Percentiles rank a stretch among this genome's conserved stretches.
These are phyloP conservation scores for Drechslera avenae DNA, from an alignment of 2,329 filamentous ascomycete species.

Conservation along the genomic window DNA sequence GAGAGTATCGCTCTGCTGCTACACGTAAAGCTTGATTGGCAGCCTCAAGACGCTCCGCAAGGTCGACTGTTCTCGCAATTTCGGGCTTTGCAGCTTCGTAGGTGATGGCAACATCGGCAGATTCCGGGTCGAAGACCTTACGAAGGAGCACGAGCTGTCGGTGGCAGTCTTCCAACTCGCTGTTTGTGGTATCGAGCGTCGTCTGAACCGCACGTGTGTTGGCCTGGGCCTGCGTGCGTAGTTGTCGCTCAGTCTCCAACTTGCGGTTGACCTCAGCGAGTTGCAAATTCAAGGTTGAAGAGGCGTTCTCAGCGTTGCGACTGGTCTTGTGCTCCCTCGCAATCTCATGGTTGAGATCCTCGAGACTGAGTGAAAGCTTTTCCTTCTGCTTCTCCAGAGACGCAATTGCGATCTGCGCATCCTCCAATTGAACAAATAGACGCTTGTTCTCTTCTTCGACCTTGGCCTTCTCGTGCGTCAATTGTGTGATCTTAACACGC, in stretches of 20 bases:
- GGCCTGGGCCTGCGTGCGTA: constrained; percentile 81
- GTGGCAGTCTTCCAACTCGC: constrained; percentile 80
- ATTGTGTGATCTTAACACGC: constrained; percentile 72
- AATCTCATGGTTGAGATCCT: constrained; percentile 92
- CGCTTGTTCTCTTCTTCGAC: constrained; percentile 82
- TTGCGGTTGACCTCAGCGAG: constrained; percentile 87
- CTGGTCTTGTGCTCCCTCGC: constrained; percentile 87
- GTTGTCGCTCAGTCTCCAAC: constrained; percentile 86
- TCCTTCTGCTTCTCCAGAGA: constrained; percentile 93
- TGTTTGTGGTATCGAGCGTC: constrained; percentile 77
- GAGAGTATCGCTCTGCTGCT: constrained; percentile 77
- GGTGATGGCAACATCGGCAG: constrained; percentile 66
- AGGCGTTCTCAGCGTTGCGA: constrained; percentile 86
- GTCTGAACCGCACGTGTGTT: constrained; percentile 82
- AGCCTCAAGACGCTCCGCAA: constrained; percentile 84
- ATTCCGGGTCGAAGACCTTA: constrained; percentile 82
- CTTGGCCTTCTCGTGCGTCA: constrained; percentile 83
- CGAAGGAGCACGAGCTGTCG: constrained; percentile 81
- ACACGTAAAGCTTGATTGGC: constrained; percentile 87
- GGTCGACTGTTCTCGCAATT: constrained; percentile 69
- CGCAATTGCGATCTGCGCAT: constrained; percentile 80
- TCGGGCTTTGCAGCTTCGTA: constrained; percentile 73
- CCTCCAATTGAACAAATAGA: constrained; percentile 81
- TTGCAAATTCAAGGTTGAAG: constrained; percentile 79
- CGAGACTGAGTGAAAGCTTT: constrained; percentile 83